Evolutionary conservation across 371 early-diverging fungal species (phyloP), one percentile per base, ranked within the genome.

Genomic region (Mycotypha africana): DNA sequence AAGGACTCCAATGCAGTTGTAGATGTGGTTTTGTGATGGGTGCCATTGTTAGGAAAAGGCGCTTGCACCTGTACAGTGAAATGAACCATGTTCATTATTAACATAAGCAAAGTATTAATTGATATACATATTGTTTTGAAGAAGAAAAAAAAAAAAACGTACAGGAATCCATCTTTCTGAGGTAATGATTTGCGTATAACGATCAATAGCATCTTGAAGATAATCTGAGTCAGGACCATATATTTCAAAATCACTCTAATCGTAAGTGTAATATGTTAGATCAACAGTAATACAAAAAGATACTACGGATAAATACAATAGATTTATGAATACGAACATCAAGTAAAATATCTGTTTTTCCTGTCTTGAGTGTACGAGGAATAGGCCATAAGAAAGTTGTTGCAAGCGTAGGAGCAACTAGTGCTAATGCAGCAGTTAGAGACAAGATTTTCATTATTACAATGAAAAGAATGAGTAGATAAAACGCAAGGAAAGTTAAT

Each of bases 81-180:
- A n/a, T n/a, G n/a, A n/a, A n/a, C n/a, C n/a, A n/a, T n/a, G n/a
- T n/a, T n/a, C n/a, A n/a, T n/a, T n/a, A n/a, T n/a, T n/a, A n/a
- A n/a, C n/a, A n/a, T n/a, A n/a, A n/a, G n/a, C n/a, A n/a, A n/a
- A n/a, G n/a, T n/a, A n/a, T n/a, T 34, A 36, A 11, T 31, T 26
- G 17, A 37, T 11, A 17, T 20, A 30, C 10, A 23, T 1, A 31
- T 17, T 35, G 7, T 22, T 36, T 10, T 16, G 14, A 42, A 23
- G n/a, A 25, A 16, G 10, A 36, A 24, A 11, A 4, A 15, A n/a
- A 23, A 22, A 34, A n/a, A 47, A 32, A 49, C 16, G 19, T 65
- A 64, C 70, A 9, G 70, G 65, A 20, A 51, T 44, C 74, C 74
- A 74, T 17, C 58, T 53, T 41, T 74, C 74, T 1, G 51, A 28